Evolutionary conservation across 768 basidiomycete species (phyloP).

Genomic region (Serendipita indica): DNA sequence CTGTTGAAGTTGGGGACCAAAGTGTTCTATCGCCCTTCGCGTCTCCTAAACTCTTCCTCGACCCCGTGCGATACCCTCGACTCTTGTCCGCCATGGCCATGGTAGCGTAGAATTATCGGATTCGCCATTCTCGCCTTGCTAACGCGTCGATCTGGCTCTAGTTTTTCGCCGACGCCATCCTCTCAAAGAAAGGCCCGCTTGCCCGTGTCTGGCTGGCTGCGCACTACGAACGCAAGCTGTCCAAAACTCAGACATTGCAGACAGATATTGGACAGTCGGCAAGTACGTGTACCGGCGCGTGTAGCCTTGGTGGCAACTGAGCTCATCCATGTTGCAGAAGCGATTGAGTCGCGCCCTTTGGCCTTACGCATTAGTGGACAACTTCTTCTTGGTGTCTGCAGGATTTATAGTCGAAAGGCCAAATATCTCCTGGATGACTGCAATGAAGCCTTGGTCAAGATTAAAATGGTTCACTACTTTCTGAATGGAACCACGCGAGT

Average conservation of each 20-base stretch:
- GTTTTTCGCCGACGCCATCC: slow-evolving; percentile 91
- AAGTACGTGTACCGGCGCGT: slow-evolving; percentile 35
- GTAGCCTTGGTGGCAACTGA: not conserved
- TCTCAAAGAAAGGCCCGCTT: slow-evolving; percentile 83
- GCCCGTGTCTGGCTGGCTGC: slow-evolving; percentile 99
- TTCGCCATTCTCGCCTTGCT: not conserved
- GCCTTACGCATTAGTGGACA: slow-evolving; percentile 95
- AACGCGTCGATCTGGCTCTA: slow-evolving; percentile 19
- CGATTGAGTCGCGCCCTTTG: slow-evolving; percentile 57
- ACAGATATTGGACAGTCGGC: slow-evolving; percentile 93
- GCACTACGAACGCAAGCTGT: slow-evolving; percentile 96
- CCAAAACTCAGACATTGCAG: slow-evolving; percentile 85
- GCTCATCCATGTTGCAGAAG: slow-evolving; percentile 30
- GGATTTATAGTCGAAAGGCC: slow-evolving; percentile 95
- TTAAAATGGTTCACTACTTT: slow-evolving; percentile 60
- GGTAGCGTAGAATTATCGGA: not conserved
- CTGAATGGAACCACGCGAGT: slow-evolving; percentile 1
- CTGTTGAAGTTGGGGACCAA: not conserved
- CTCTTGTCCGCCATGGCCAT: slow-evolving; percentile 7
- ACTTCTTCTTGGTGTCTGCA: slow-evolving; percentile 85
- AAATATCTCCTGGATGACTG: slow-evolving; percentile 97
- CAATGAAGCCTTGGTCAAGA: slow-evolving; percentile 87
- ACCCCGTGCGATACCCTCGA: slow-evolving; percentile 8
- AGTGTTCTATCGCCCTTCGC: not conserved
- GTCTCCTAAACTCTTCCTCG: not conserved